phyloP scores from a whole-genome alignment of 1,284 basidiomycete species.

The Sporisorium reilianum region DNA sequence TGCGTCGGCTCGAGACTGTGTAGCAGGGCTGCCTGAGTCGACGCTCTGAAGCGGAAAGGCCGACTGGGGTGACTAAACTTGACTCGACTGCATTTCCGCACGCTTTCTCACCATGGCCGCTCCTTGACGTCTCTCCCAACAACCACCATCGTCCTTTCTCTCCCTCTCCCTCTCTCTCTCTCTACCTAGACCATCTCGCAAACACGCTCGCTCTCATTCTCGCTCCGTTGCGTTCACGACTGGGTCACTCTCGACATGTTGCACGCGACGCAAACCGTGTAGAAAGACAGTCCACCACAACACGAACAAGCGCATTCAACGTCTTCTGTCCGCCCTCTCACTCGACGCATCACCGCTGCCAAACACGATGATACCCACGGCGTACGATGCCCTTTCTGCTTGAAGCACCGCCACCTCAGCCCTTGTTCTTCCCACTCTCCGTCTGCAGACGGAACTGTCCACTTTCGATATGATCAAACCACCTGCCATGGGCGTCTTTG shows the following conservation, averaged over 20 bases:
- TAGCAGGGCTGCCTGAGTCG: conserved; percentile 1
- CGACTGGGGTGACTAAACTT: neutral
- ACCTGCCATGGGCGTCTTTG: conserved; percentile 51
- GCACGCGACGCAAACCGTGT: neutral
- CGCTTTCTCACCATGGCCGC: neutral
- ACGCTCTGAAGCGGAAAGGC: neutral
- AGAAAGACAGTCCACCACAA: neutral
- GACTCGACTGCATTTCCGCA: neutral
- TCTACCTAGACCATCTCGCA: neutral
- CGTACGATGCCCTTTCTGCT: conserved; percentile 1
- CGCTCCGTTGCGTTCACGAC: neutral
- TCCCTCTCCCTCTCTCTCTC: neutral
- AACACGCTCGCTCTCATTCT: neutral
- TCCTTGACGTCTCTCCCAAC: neutral
- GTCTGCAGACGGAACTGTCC: neutral
- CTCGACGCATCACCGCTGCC: conserved; percentile 2
- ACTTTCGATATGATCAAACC: conserved; percentile 41
- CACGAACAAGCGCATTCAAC: neutral
- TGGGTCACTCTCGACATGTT: neutral
- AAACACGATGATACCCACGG: conserved; percentile 5
- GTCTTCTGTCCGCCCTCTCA: neutral
- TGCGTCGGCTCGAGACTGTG: neutral
- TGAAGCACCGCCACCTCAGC: neutral
- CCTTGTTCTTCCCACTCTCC: neutral
- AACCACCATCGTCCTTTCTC: neutral